phyloP scores from a whole-genome alignment of 257 asterid species.

The Ocimum tenuiflorum region DNA sequence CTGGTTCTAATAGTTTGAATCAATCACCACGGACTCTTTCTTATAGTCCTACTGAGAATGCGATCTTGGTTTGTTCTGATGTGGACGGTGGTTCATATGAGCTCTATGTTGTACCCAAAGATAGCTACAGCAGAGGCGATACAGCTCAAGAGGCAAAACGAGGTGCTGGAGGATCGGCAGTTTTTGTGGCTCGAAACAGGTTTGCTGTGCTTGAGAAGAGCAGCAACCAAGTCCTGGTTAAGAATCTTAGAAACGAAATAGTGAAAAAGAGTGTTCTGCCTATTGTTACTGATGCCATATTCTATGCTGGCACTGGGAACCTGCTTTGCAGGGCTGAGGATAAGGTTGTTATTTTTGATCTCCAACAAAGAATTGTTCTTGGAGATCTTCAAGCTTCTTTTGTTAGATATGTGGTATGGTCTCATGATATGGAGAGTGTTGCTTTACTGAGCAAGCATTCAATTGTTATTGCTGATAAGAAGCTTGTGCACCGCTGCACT shows the following conservation, averaged over 20 bases:
- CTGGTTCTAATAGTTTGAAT: constrained; percentile 75
- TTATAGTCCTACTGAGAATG: constrained; percentile 90
- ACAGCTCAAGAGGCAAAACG: constrained; percentile 80
- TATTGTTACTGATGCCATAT: constrained; percentile 75
- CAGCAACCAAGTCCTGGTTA: constrained; percentile 68
- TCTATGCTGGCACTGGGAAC: constrained; percentile 93
- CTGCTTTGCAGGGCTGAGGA: constrained; percentile 95
- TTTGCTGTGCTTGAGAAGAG: constrained; percentile 94
- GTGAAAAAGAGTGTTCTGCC: constrained; percentile 72
- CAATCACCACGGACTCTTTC: constrained; percentile 83
- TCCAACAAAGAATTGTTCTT: constrained; percentile 70
- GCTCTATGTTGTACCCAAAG: constrained; percentile 72
- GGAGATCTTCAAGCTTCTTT: constrained; percentile 87
- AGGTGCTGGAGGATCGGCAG: constrained; percentile 85
- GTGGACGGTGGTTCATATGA: constrained; percentile 90
- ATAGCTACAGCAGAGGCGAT: constrained; percentile 74
- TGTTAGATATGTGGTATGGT: constrained; percentile 89
- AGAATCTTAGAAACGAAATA: constrained; percentile 72
- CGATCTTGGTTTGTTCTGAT: constrained; percentile 81
- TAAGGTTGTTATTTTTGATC: constrained; percentile 80
- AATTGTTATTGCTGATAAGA: constrained; percentile 84
- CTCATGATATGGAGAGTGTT: constrained; percentile 87
- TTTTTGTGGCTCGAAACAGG: constrained; percentile 85
- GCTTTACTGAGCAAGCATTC: constrained; percentile 95
- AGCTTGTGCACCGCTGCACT: constrained; percentile 89